Percentiles rank a stretch among this genome's conserved stretches.
These are phyloP conservation scores for Sporothrix brunneoviolacea DNA, from an alignment of 2,329 filamentous ascomycete genomes.

Conservation along the genomic window DNA sequence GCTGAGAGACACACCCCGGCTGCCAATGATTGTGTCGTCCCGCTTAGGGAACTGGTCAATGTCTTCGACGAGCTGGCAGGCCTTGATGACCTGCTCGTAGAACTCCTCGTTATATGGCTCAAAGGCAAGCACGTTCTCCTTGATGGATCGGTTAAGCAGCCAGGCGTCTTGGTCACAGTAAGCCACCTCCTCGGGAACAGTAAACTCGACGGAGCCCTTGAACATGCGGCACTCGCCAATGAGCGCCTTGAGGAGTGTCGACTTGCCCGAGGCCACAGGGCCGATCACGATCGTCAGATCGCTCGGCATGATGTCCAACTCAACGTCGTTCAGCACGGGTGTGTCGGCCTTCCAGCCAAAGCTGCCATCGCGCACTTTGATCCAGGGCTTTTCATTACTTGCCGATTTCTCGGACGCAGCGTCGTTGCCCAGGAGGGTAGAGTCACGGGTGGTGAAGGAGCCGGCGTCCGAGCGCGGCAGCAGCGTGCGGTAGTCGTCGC, in stretches of 20 bases:
- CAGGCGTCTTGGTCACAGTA: slow-evolving; percentile 40
- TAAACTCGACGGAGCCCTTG: slow-evolving; percentile 23
- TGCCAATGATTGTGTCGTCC: slow-evolving; percentile 23
- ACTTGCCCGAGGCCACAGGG: slow-evolving; percentile 39
- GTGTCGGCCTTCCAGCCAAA: slow-evolving; percentile 14
- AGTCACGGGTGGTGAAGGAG: slow-evolving; percentile 7
- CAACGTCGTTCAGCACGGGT: slow-evolving; percentile 10
- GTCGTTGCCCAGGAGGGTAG: background rate
- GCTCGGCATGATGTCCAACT: slow-evolving; percentile 13
- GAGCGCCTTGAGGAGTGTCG: slow-evolving; percentile 31
- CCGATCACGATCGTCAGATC: slow-evolving; percentile 33
- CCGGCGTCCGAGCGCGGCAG: slow-evolving; percentile 7
- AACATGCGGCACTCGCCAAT: slow-evolving; percentile 29
- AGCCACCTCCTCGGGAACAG: slow-evolving; percentile 24
- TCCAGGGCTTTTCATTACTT: slow-evolving; percentile 6
- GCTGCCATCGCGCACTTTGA: slow-evolving; percentile 6
- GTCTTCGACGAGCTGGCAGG: slow-evolving; percentile 25
- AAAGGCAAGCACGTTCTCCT: slow-evolving; percentile 32
- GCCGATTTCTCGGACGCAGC: slow-evolving; percentile 6
- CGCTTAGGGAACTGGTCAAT: slow-evolving; percentile 19
- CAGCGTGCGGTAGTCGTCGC: slow-evolving; percentile 14
- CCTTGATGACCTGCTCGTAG: slow-evolving; percentile 23
- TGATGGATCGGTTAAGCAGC: slow-evolving; percentile 35
- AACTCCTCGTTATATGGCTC: slow-evolving; percentile 12
- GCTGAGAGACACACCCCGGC: slow-evolving; percentile 23